phyloP scores from a whole-genome alignment of 805 yeast genomes.

The Jamesozyma gamospora region DNA sequence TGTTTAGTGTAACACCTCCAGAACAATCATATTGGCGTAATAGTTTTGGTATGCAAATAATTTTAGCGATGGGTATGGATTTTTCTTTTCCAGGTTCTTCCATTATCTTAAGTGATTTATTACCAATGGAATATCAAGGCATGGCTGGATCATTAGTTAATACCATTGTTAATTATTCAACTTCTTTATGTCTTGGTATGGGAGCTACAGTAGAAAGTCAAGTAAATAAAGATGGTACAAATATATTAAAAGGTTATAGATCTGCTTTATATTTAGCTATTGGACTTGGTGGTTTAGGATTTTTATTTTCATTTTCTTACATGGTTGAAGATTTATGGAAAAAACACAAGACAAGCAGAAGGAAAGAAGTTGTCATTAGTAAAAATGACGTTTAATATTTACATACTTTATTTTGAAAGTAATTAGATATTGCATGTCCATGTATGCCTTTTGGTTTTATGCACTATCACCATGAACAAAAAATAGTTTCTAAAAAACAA shows the following conservation, averaged over 20 bases:
- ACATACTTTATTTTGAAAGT: too few species aligned
- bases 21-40: slow-evolving; percentile 50
- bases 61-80: slow-evolving; percentile 69
- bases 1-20: slow-evolving; percentile 48
- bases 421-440: too few species aligned
- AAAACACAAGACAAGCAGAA: slow-evolving; percentile 2
- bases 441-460: too few species aligned
- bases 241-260: slow-evolving; percentile 38
- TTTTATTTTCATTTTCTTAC: slow-evolving; percentile 12
- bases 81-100: slow-evolving; percentile 69
- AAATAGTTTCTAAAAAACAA: too few species aligned
- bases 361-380: neutral
- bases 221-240: slow-evolving; percentile 19
- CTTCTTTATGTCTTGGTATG: slow-evolving; percentile 56
- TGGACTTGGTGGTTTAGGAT: slow-evolving; percentile 38
- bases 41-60: slow-evolving; percentile 45
- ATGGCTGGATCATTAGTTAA: slow-evolving; percentile 67
- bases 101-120: slow-evolving; percentile 45
- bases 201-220: slow-evolving; percentile 56
- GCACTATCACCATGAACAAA: too few species aligned
- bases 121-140: slow-evolving; percentile 62
- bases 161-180: slow-evolving; percentile 63
- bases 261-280: slow-evolving; percentile 50
- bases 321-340: slow-evolving; percentile 10
- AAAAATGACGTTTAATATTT: too few species aligned